Evolutionary conservation across 2,329 filamentous ascomycete species (phyloP).

Genomic region (Keithomyces neogunnii): DNA sequence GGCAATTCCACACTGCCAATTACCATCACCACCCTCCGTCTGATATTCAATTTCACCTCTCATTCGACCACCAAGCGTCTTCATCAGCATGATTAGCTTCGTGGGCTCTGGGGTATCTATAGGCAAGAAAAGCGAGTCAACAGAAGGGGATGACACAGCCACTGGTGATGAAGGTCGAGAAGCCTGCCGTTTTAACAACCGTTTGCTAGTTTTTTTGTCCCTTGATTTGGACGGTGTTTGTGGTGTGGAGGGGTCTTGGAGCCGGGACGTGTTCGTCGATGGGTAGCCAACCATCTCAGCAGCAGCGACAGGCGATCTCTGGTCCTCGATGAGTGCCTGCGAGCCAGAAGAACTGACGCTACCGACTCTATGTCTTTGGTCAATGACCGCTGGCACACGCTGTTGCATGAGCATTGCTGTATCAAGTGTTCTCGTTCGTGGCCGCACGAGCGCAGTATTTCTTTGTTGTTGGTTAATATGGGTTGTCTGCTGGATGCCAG

Average conservation of each 20-base stretch:
- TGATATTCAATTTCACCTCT: conserved; percentile 69
- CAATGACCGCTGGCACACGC: conserved; percentile 27
- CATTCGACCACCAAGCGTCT: conserved; percentile 69
- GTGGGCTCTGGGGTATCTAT: conserved; percentile 60
- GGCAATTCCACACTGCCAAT: conserved; percentile 64
- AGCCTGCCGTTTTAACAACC: conserved; percentile 46
- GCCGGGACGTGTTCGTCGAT: conserved; percentile 25
- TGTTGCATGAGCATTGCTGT: conserved; percentile 41
- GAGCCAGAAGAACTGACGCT: conserved; percentile 59
- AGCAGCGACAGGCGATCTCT: conserved; percentile 30
- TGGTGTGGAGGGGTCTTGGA: conserved; percentile 24
- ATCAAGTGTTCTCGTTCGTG: conserved; percentile 52
- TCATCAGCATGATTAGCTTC: conserved; percentile 68
- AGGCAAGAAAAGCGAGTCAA: conserved; percentile 52
- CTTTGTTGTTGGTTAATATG: conserved; percentile 17
- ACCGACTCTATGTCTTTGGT: conserved; percentile 56
- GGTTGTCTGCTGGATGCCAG: conserved; percentile 1
- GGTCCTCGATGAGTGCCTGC: conserved; percentile 42
- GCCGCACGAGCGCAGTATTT: conserved; percentile 31
- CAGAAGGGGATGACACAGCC: conserved; percentile 43
- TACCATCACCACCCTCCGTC: conserved; percentile 41
- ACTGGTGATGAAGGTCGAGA: conserved; percentile 52
- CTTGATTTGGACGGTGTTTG: conserved; percentile 11
- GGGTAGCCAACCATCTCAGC: conserved; percentile 35
- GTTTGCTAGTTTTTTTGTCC: conserved; percentile 39